Base-by-base conservation (phyloP, 345 rosid genomes). In the Viola odorata region DNA sequence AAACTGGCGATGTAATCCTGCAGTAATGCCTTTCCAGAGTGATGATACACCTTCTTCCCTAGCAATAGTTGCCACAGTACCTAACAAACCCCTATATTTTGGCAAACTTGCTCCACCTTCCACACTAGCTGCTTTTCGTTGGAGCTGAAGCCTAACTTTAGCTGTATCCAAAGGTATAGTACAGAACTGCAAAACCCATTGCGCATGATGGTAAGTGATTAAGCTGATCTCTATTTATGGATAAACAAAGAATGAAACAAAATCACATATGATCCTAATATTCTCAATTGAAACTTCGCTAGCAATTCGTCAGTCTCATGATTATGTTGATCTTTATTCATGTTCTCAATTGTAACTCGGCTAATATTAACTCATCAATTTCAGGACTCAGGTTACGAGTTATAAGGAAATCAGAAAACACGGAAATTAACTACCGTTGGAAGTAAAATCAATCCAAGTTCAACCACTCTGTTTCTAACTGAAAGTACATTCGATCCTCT, bases 121-220 rank as follows among this genome's bases (percentile, higher is more conserved):
- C 9, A 74, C 32, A 23, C 32, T 76, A 49, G 73, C 65, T 41
- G 81, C 80, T 66, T 79, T 83, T 75, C 87, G 85, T 64, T 95
- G 99, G 54, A 95, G 97, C 84, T 95, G 99, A 64, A 95, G 99
- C 81, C 99, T 86, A 48, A 95, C 99, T 77, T 95, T 91, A 39
- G 99, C 99, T 74, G 95, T 88, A 76, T 91, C 97, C 81, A 95
- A 68, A 12, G 99, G 99, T 78, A 95, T 91, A 5, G 99, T 95
- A 61, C 95, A 91, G 42, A 88, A 75, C 99, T 95, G 76, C 65
- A 77, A 53, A 70, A 63, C 59, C 63, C 62, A 60, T 45, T 1
- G 9, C 32, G 37, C 7, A 38, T 37, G 47, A 37, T 8, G 37
- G 8, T 12, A 13, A 11, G 36, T 11, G 42, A 44, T 52, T 53